These are phyloP conservation scores for Cytospora piceae DNA, from an alignment of 2,329 filamentous ascomycete genomes.

Conservation along the genomic window DNA sequence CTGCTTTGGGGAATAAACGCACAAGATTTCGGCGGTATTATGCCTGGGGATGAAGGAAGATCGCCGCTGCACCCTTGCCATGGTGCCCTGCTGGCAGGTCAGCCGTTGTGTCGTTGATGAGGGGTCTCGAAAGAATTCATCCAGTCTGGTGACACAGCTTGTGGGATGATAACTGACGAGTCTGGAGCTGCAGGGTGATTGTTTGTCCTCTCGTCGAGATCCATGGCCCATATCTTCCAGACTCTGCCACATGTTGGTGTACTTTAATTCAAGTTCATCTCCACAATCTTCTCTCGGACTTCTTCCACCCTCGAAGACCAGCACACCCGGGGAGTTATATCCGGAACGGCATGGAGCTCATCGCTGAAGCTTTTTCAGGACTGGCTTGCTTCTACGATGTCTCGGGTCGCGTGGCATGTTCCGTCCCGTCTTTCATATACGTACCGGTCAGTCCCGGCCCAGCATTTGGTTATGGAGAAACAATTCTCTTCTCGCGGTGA, in stretches of 20 bases:
- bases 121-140: neutral
- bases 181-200: neutral
- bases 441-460: neutral
- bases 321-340: neutral
- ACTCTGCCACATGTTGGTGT: neutral
- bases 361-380: too few species aligned
- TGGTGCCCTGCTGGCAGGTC: too few species aligned
- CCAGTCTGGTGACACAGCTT: neutral
- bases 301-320: neutral
- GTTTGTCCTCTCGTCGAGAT: neutral
- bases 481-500: neutral
- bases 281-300: neutral
- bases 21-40: slow-evolving; percentile 9
- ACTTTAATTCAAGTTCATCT: neutral
- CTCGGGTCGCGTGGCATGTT: neutral
- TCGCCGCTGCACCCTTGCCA: neutral
- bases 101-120: too few species aligned
- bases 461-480: neutral
- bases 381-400: neutral
- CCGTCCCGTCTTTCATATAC: neutral
- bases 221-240: neutral
- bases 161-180: neutral
- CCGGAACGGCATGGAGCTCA: too few species aligned
- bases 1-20: neutral
- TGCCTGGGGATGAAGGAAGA: neutral